Conservation (phyloP, 2,329 filamentous ascomycete species). For the Phialophora verrucosa region DNA sequence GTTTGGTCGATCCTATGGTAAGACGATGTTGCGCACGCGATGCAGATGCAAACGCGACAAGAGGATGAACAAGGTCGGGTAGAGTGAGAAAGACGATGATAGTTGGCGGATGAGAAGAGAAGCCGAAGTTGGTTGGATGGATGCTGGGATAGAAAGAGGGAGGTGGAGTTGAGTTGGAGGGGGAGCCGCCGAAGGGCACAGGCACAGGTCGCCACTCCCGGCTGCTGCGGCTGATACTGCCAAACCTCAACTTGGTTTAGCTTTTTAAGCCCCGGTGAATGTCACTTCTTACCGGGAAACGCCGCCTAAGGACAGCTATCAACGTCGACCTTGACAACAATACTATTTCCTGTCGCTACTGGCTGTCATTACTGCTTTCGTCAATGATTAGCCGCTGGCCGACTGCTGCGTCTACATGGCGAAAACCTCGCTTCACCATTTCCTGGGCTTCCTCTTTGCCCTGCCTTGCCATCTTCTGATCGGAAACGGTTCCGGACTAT, state of each 20-base stretch:
- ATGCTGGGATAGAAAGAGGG: slow-evolving; percentile 14
- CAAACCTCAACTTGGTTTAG: neutral
- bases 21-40: slow-evolving; percentile 15
- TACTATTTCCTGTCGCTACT: neutral
- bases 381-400: neutral
- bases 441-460: neutral
- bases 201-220: neutral
- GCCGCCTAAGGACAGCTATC: neutral
- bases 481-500: neutral
- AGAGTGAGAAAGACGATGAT: slow-evolving; percentile 19
- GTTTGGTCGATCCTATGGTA: slow-evolving; percentile 15
- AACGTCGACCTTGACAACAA: slow-evolving; percentile 1
- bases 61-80: slow-evolving; percentile 25
- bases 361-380: neutral
- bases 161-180: slow-evolving; percentile 10
- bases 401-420: neutral
- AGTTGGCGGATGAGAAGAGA: slow-evolving; percentile 20
- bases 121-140: slow-evolving; percentile 18
- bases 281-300: neutral
- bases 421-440: neutral
- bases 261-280: neutral
- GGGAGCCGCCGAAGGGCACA: neutral
- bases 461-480: neutral
- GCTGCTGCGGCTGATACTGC: neutral
- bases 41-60: slow-evolving; percentile 22